Evolutionary conservation across 306 rosid species (phyloP).

Genomic region (Citrullus amarus): DNA sequence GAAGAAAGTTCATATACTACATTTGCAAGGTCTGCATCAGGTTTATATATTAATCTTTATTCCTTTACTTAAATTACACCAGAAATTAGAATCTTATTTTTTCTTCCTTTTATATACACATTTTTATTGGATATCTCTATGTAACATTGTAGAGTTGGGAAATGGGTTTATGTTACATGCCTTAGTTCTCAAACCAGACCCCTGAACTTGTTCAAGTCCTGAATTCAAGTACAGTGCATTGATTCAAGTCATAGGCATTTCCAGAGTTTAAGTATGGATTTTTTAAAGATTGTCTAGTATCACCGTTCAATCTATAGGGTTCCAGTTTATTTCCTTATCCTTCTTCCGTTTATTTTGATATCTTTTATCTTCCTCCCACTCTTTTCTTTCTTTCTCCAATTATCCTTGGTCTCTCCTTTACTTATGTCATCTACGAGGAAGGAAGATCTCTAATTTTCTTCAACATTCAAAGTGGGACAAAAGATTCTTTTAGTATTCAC

Average conservation of each 20-base stretch:
- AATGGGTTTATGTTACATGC: background rate
- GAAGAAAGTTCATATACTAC: constrained; percentile 89
- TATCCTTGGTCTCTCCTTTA: background rate
- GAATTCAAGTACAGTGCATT: background rate
- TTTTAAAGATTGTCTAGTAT: background rate
- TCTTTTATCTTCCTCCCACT: background rate
- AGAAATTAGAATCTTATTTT: background rate
- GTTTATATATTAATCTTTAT: constrained; percentile 46
- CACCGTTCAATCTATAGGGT: background rate
- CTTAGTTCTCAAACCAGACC: background rate
- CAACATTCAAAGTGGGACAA: background rate
- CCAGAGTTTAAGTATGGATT: background rate
- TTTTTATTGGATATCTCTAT: background rate
- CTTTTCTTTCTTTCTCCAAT: background rate
- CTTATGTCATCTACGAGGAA: background rate
- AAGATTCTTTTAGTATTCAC: background rate
- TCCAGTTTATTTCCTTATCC: background rate
- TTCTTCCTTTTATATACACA: background rate
- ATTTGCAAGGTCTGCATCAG: constrained; percentile 97
- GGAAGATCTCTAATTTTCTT: background rate
- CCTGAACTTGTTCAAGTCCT: background rate
- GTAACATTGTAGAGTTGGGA: background rate
- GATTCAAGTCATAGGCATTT: background rate
- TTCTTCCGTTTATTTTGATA: background rate
- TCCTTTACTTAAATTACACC: background rate